These are phyloP conservation scores for Populus nigra DNA, from an alignment of 345 rosid species.

Conservation along the genomic window DNA sequence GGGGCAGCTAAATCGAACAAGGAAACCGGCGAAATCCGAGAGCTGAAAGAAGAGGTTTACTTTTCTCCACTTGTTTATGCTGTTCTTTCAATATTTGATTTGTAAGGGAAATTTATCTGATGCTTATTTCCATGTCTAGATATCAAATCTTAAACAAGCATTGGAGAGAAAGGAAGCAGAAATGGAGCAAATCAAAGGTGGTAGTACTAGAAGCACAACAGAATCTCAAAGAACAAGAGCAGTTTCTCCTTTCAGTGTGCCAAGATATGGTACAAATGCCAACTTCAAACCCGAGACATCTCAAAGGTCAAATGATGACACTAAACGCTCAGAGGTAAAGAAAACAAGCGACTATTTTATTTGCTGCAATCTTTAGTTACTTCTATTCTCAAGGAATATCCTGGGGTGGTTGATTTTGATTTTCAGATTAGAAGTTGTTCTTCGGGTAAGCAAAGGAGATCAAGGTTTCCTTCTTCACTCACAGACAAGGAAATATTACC, in stretches of 20 bases:
- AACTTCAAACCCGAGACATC: slow-evolving; percentile 51
- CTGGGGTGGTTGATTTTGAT: neutral
- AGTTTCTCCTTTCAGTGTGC: slow-evolving; percentile 78
- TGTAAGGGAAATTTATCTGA: neutral
- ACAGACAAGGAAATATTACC: slow-evolving; percentile 56
- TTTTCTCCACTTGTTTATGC: slow-evolving; percentile 7
- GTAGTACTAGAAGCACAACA: slow-evolving; percentile 34
- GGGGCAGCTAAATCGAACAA: slow-evolving; percentile 94
- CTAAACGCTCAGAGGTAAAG: slow-evolving; percentile 54
- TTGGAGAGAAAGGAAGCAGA: slow-evolving; percentile 88
- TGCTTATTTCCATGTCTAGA: slow-evolving; percentile 34
- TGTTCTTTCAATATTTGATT: neutral
- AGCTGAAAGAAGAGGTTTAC: slow-evolving; percentile 86
- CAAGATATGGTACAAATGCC: slow-evolving; percentile 43
- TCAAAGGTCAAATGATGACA: slow-evolving; percentile 50
- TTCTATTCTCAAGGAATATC: neutral
- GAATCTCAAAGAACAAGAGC: slow-evolving; percentile 75
- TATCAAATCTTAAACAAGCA: slow-evolving; percentile 67
- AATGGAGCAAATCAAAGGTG: slow-evolving; percentile 58
- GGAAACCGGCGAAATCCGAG: slow-evolving; percentile 85
- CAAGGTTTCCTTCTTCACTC: slow-evolving; percentile 63
- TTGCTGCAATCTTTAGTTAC: neutral
- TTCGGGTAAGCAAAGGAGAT: slow-evolving; percentile 80
- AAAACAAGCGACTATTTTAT: neutral
- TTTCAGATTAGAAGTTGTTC: slow-evolving; percentile 81